Evolutionary conservation across 192 early-diverging fungal genomes (phyloP).

Genomic region (Linnemannia hyalina): DNA sequence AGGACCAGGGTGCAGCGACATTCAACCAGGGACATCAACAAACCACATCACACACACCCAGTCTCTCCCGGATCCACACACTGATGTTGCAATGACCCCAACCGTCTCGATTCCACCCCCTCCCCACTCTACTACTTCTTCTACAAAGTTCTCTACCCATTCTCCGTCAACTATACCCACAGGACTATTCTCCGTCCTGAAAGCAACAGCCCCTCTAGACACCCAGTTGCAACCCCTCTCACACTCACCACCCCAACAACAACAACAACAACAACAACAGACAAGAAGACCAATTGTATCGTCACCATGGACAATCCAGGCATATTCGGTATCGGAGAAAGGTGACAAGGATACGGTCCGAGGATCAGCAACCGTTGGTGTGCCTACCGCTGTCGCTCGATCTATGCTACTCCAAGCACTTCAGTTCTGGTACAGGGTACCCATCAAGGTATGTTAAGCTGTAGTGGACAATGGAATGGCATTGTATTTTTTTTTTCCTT

Average conservation of each 20-base stretch:
- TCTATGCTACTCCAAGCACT: constrained; percentile 66
- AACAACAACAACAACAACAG: neutral
- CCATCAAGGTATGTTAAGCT: constrained; percentile 62
- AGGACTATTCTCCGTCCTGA: neutral
- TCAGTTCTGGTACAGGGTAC: constrained; percentile 68
- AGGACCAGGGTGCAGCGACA: neutral
- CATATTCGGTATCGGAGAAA: constrained; percentile 28
- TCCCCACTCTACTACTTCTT: neutral
- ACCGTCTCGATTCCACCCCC: neutral
- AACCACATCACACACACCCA: neutral
- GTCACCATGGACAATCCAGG: constrained; percentile 2
- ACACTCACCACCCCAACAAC: neutral
- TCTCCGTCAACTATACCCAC: neutral
- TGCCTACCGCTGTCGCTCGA: constrained; percentile 67
- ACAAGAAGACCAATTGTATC: neutral
- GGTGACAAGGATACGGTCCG: constrained; percentile 61
- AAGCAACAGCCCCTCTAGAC: neutral
- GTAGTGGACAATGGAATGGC: neutral
- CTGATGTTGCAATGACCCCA: constrained; percentile 1
- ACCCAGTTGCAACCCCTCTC: neutral
- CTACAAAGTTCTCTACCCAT: too few species aligned
- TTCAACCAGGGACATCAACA: neutral
- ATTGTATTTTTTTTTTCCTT: constrained; percentile 1
- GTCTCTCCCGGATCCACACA: neutral
- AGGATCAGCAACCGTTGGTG: constrained; percentile 66